These are phyloP conservation scores for Fusarium nurragi DNA, from an alignment of 2,329 filamentous ascomycete species.

Conservation along the genomic window DNA sequence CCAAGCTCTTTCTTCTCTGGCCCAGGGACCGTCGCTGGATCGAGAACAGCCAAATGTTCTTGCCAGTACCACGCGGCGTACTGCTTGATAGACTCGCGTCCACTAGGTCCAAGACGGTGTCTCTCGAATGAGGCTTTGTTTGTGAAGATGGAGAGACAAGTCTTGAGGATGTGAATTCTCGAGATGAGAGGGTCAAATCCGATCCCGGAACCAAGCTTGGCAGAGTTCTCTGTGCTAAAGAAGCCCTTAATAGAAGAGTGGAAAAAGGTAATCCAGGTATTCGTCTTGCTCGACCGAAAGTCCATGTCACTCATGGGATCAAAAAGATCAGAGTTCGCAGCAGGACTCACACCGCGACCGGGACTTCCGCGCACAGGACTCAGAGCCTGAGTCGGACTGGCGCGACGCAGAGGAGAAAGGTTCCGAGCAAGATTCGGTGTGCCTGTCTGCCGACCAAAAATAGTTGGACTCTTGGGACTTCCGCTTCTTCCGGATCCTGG, in stretches of 20 bases:
- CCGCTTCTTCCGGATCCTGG: conserved; percentile 31
- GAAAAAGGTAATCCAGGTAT: conserved; percentile 53
- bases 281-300: conserved; percentile 55
- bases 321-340: conserved; percentile 45
- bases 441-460: conserved; percentile 26
- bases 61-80: conserved; percentile 59
- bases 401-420: conserved; percentile 29
- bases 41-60: conserved; percentile 52
- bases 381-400: conserved; percentile 13
- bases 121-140: conserved; percentile 46
- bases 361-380: conserved; percentile 30
- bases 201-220: conserved; percentile 36
- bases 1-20: conserved; percentile 49
- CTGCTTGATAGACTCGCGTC: conserved; percentile 48
- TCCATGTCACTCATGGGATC: conserved; percentile 50
- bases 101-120: conserved; percentile 39
- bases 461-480: conserved; percentile 24
- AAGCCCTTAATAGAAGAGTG: conserved; percentile 53
- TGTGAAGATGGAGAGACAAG: conserved; percentile 54
- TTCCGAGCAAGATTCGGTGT: conserved; percentile 34
- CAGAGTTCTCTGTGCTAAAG: conserved; percentile 49
- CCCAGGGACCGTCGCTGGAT: conserved; percentile 41
- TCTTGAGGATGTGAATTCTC: conserved; percentile 51
- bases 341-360: conserved; percentile 41
- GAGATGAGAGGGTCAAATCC: conserved; percentile 50